Evolutionary conservation across 768 basidiomycete genomes (phyloP).

Genomic region (Hirschioporus abietinus): DNA sequence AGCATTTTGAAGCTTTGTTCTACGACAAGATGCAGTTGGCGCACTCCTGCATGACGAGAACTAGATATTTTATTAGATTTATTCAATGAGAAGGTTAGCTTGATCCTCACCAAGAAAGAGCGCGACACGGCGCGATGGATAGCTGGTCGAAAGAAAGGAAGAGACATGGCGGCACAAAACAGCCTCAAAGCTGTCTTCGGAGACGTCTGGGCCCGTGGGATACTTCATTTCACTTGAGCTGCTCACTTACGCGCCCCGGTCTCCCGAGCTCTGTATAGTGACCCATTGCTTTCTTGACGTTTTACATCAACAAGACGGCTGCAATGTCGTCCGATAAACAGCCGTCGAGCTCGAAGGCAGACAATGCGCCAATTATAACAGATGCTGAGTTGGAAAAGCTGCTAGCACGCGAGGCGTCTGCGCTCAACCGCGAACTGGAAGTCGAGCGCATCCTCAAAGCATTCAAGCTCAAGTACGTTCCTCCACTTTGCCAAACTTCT

Average conservation of each 20-base stretch:
- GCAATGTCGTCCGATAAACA: neutral
- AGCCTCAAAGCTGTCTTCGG: neutral
- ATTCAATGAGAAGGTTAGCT: neutral
- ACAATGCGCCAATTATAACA: constrained; percentile 17
- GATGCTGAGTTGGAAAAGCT: constrained; percentile 74
- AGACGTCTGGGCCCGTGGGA: neutral
- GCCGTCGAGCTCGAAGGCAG: neutral
- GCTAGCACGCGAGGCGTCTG: constrained; percentile 73
- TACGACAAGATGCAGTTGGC: neutral
- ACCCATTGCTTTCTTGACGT: neutral
- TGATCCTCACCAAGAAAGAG: neutral
- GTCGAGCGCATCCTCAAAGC: constrained; percentile 89
- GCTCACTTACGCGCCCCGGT: neutral
- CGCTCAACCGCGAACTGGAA: constrained; percentile 82
- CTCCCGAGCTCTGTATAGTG: neutral
- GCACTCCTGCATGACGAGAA: neutral
- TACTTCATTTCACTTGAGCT: neutral
- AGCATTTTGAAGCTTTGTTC: neutral
- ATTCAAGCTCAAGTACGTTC: constrained; percentile 89
- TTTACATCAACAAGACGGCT: neutral
- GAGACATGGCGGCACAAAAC: neutral
- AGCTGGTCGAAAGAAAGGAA: neutral
- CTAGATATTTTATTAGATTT: neutral
- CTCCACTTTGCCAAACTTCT: neutral
- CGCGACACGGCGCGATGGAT: neutral